Evolutionary conservation across 305 asterid species (phyloP), one percentile per base, ranked within the genome.

Genomic region (Fraxinus ornus): DNA sequence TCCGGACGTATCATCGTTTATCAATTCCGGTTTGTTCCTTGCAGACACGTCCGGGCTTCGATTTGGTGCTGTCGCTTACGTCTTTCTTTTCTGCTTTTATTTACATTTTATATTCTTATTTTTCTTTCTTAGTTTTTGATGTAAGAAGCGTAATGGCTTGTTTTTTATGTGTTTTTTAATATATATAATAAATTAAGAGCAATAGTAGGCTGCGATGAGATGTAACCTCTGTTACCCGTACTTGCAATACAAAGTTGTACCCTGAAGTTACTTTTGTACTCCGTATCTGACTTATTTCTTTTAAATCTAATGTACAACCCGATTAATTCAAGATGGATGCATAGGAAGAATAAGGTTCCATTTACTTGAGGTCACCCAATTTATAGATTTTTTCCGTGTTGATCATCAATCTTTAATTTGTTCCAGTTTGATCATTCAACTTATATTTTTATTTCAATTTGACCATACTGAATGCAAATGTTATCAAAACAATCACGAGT

Each of bases 1-100:
- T 80, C 80, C 85, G 90, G 92, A 87, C 92, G 90, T 84, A 80
- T 91, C 79, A 55, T 75, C 85, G 87, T 80, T 76, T 71, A 76
- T 89, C 81, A 60, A 86, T 83, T 86, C 83, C 90, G 87, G 90
- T 88, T 88, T 81, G 76, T 64, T 84, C 82, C n/a, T 74, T 15
- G 82, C 77, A 24, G 68, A 88, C 82, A 78, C 82, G 86, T 91
- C 92, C 92, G 94, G 92, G 91, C 85, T 86, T 21, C 37, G 90
- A 52, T 91, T 80, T 30, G 70, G 81, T 86, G 87, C 81, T 26
- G 83, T 78, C 81, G 85, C 72, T 64, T 64, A 64, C 72, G 72
- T 24, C n/a, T 64, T 33, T 24, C 72, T 64, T 24, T 24, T 64
- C 32, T 9, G 72, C 72, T 22, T 64, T 64, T 26, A 7, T 10